Conservation (phyloP, 805 yeast genomes). For the Candida lessepsii region DNA sequence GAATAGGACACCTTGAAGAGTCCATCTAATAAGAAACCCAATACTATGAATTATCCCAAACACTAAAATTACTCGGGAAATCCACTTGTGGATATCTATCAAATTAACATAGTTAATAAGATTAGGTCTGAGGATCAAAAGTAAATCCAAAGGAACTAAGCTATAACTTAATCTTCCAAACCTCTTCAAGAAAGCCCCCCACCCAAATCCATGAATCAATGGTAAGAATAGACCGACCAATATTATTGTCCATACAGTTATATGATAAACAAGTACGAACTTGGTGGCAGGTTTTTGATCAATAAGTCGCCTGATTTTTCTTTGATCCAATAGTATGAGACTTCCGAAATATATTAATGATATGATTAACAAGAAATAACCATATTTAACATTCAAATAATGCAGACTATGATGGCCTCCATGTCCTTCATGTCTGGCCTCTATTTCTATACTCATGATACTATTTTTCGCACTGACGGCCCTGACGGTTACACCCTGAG, state of each 20-base stretch:
- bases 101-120: constrained; percentile 46
- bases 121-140: constrained; percentile 57
- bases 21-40: constrained; percentile 54
- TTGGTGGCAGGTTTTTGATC: constrained; percentile 27
- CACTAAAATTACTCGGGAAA: constrained; percentile 55
- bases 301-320: constrained; percentile 14
- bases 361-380: constrained; percentile 48
- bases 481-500: too few species aligned
- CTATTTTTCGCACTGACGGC: constrained; percentile 3
- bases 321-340: neutral
- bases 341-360: constrained; percentile 29
- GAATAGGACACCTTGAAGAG: constrained; percentile 28
- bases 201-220: constrained; percentile 27
- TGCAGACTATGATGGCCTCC: constrained; percentile 40
- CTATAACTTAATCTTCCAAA: constrained; percentile 61
- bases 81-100: constrained; percentile 66
- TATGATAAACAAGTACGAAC: constrained; percentile 21
- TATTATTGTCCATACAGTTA: constrained; percentile 33
- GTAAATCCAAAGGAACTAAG: constrained; percentile 56
- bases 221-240: constrained; percentile 22
- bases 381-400: constrained; percentile 57
- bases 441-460: neutral
- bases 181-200: constrained; percentile 41
- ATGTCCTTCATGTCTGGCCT: constrained; percentile 50
- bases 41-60: constrained; percentile 50